A percentile compares a stretch with the other conserved stretches of the same genome.
Evolutionary conservation across 805 yeast genomes (phyloP).

Genomic region (Metschnikowia henanensis): DNA sequence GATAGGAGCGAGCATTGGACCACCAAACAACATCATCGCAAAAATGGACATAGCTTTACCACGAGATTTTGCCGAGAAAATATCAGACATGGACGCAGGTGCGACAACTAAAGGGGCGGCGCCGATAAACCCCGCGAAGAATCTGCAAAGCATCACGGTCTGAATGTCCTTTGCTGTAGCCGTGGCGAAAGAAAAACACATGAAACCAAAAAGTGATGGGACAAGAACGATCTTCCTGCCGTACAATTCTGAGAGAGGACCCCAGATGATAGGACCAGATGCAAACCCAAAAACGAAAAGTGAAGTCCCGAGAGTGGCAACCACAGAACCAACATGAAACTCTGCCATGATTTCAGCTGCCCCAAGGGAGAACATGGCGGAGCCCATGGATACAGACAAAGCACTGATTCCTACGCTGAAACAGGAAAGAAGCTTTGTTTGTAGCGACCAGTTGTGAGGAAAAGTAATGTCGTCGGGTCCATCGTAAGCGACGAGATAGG

Average conservation of each 20-base stretch:
- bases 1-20: conserved; percentile 24
- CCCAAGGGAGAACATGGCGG: conserved; percentile 78
- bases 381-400: conserved; percentile 58
- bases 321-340: conserved; percentile 63
- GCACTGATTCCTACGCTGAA: conserved; percentile 34
- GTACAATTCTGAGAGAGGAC: conserved; percentile 77
- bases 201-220: conserved; percentile 54
- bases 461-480: conserved; percentile 79
- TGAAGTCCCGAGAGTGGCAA: conserved; percentile 74
- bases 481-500: conserved; percentile 68
- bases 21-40: conserved; percentile 36
- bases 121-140: conserved; percentile 25
- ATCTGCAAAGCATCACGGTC: conserved; percentile 24
- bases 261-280: conserved; percentile 89
- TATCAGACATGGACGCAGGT: conserved; percentile 25
- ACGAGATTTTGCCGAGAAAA: conserved; percentile 18
- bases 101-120: conserved; percentile 28
- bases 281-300: conserved; percentile 93
- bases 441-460: conserved; percentile 73
- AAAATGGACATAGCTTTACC: conserved; percentile 25
- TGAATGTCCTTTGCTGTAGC: conserved; percentile 27
- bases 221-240: conserved; percentile 68
- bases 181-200: conserved; percentile 52
- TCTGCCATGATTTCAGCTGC: conserved; percentile 45
- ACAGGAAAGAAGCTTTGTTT: conserved; percentile 25